Conservation (phyloP, 306 rosid genomes). For the Neltuma alba region DNA sequence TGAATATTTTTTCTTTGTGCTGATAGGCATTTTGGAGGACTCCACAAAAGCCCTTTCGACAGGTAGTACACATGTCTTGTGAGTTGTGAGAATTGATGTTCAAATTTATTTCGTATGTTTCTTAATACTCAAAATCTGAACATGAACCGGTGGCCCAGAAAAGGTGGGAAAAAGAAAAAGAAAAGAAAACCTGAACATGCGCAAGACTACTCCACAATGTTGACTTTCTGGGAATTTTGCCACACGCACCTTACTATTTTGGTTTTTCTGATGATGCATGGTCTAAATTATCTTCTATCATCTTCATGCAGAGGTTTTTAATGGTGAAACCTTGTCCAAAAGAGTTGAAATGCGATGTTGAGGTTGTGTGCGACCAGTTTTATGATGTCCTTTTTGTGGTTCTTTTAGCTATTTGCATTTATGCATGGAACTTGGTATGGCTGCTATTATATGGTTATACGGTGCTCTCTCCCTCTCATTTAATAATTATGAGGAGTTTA, state of each 20-base stretch:
- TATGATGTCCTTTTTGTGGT: constrained; percentile 7
- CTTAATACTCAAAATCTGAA: constrained; percentile 2
- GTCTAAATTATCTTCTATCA: neutral
- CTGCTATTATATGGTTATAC: neutral
- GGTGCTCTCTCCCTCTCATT: neutral
- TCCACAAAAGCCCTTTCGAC: constrained; percentile 96
- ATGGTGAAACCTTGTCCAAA: constrained; percentile 96
- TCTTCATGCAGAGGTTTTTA: constrained; percentile 78
- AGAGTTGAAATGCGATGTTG: constrained; percentile 96
- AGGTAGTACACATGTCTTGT: constrained; percentile 53
- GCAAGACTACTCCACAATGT: neutral
- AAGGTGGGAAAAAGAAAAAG: neutral
- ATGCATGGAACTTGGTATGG: constrained; percentile 1
- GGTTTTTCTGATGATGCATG: neutral
- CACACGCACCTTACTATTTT: neutral
- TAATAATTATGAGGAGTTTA: neutral
- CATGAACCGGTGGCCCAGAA: neutral
- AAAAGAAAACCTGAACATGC: neutral
- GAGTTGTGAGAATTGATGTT: neutral
- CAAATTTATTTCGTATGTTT: neutral
- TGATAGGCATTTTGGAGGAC: constrained; percentile 96
- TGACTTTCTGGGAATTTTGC: constrained; percentile 12
- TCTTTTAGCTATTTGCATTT: neutral
- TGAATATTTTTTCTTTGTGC: constrained; percentile 35
- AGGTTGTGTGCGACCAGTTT: constrained; percentile 54